Conservation (phyloP, 2,329 filamentous ascomycete species). For the Diaporthe humulicola region DNA sequence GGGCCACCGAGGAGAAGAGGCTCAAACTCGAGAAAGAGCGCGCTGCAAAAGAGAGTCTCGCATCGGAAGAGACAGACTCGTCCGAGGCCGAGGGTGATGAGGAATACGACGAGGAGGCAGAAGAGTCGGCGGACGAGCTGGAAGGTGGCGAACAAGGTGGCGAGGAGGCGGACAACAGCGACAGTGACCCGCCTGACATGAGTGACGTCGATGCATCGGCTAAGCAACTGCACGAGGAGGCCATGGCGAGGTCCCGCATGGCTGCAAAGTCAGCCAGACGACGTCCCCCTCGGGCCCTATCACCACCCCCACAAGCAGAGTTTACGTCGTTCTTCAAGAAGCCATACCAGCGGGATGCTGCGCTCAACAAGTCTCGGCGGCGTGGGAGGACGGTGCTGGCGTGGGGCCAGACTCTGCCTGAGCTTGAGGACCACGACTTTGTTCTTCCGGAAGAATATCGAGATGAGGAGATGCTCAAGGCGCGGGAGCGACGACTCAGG, state of each 20-base stretch:
- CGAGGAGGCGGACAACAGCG: slow-evolving; percentile 50
- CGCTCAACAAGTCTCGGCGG: slow-evolving; percentile 79
- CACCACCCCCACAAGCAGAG: slow-evolving; percentile 61
- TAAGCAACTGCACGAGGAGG: slow-evolving; percentile 82
- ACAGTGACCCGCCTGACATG: slow-evolving; percentile 71
- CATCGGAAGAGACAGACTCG: slow-evolving; percentile 41
- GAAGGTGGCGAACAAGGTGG: slow-evolving; percentile 44
- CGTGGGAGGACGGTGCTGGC: slow-evolving; percentile 79
- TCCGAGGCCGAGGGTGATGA: slow-evolving; percentile 40
- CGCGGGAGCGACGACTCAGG: slow-evolving; percentile 73
- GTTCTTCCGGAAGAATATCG: slow-evolving; percentile 76
- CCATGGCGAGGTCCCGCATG: slow-evolving; percentile 65
- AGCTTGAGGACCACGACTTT: slow-evolving; percentile 79
- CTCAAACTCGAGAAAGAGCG: slow-evolving; percentile 83
- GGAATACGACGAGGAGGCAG: slow-evolving; percentile 53
- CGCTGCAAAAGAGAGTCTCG: slow-evolving; percentile 59
- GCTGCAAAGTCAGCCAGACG: slow-evolving; percentile 49
- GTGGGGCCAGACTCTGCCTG: slow-evolving; percentile 86
- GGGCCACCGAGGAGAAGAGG: slow-evolving; percentile 91
- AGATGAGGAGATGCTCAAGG: slow-evolving; percentile 68
- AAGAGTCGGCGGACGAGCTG: slow-evolving; percentile 45
- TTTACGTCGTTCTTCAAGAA: slow-evolving; percentile 92
- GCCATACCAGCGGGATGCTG: slow-evolving; percentile 82
- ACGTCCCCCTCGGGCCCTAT: slow-evolving; percentile 47
- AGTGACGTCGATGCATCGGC: slow-evolving; percentile 79